These are phyloP conservation scores for Aspergillus caelatus DNA, from an alignment of 2,329 filamentous ascomycete species.

Conservation along the genomic window DNA sequence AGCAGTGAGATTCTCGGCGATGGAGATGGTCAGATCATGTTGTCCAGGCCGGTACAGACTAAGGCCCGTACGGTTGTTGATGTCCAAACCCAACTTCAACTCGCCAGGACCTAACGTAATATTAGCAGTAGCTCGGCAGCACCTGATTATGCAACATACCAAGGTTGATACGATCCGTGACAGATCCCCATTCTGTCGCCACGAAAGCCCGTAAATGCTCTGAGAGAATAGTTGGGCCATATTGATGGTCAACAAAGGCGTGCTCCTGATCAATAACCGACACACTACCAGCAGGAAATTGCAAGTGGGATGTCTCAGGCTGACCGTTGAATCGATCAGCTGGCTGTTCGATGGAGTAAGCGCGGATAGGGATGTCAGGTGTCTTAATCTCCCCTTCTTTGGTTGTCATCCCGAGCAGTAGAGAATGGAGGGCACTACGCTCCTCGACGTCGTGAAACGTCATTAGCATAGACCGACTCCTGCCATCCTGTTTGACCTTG, in stretches of 20 bases:
- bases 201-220: constrained; percentile 75
- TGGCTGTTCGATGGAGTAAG: constrained; percentile 62
- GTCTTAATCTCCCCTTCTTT: constrained; percentile 70
- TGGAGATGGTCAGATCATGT: constrained; percentile 73
- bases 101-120: constrained; percentile 63
- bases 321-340: constrained; percentile 35
- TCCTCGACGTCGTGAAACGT: constrained; percentile 76
- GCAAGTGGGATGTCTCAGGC: constrained; percentile 34
- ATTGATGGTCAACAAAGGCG: constrained; percentile 56
- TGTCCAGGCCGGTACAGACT: constrained; percentile 73
- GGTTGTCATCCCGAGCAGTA: constrained; percentile 73
- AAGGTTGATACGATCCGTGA: constrained; percentile 83
- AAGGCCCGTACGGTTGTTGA: constrained; percentile 63
- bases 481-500: constrained; percentile 67
- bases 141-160: constrained; percentile 39
- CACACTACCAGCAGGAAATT: constrained; percentile 40
- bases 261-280: constrained; percentile 72
- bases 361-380: constrained; percentile 67
- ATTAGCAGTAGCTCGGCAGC: constrained; percentile 16
- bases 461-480: constrained; percentile 72
- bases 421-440: constrained; percentile 69
- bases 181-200: constrained; percentile 73
- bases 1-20: constrained; percentile 68
- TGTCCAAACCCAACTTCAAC: constrained; percentile 67
- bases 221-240: constrained; percentile 71